Evolutionary conservation across 352 stramenopile species (phyloP).

Genomic region (Phytophthora sp.): DNA sequence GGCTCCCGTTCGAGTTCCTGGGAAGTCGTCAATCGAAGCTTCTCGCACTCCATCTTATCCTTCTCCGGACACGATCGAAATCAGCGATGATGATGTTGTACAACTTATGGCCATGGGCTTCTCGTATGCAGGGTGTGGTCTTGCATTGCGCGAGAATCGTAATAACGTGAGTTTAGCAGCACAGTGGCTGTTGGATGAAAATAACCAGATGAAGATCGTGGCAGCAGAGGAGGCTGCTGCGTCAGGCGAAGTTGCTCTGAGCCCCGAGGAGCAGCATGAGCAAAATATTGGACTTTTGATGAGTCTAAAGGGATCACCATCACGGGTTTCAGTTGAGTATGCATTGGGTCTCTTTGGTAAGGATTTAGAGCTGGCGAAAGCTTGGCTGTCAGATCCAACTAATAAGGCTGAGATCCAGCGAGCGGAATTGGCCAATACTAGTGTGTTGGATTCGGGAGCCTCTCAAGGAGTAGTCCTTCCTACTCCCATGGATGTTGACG

Average conservation of each 20-base stretch:
- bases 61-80: slow-evolving; percentile 30
- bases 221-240: slow-evolving; percentile 62
- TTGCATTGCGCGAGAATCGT: slow-evolving; percentile 71
- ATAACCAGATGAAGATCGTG: slow-evolving; percentile 75
- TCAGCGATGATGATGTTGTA: slow-evolving; percentile 84
- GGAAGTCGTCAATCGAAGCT: slow-evolving; percentile 6
- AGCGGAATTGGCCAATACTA: slow-evolving; percentile 38
- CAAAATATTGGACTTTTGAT: slow-evolving; percentile 77
- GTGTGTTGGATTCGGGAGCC: background rate
- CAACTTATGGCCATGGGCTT: slow-evolving; percentile 91
- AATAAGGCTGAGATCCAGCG: slow-evolving; percentile 74
- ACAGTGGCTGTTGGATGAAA: slow-evolving; percentile 84
- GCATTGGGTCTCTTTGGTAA: slow-evolving; percentile 69
- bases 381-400: slow-evolving; percentile 63
- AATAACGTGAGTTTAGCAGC: slow-evolving; percentile 77
- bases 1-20: slow-evolving; percentile 29
- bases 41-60: slow-evolving; percentile 2
- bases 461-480: background rate
- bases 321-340: slow-evolving; percentile 65
- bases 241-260: slow-evolving; percentile 57
- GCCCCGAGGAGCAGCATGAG: slow-evolving; percentile 64
- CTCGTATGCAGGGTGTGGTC: slow-evolving; percentile 78
- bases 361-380: slow-evolving; percentile 65
- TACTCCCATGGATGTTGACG: slow-evolving; percentile 49
- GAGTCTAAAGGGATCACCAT: slow-evolving; percentile 60